A percentile compares a stretch with the other conserved stretches of the same genome.
Evolutionary conservation across 441 rosid genomes (phyloP).

Genomic region (Kokia cookei): DNA sequence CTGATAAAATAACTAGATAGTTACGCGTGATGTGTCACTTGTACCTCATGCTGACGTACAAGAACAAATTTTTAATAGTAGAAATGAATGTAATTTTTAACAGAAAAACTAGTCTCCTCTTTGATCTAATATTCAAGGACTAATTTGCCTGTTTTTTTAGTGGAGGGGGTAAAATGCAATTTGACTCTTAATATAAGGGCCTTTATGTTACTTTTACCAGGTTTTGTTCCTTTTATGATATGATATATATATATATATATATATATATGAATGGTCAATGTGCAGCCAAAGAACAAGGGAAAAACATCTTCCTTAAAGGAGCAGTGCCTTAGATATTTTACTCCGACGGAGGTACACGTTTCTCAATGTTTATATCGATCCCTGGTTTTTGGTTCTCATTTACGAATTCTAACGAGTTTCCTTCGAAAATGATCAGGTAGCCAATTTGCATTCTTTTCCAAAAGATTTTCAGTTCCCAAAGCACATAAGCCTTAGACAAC

Average conservation of each 20-base stretch:
- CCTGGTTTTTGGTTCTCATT: neutral
- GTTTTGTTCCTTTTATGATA: neutral
- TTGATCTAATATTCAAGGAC: too few species aligned
- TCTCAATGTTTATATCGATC: neutral
- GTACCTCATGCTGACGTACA: too few species aligned
- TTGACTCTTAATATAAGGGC: too few species aligned
- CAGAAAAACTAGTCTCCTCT: too few species aligned
- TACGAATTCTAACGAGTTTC: neutral
- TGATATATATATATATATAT: neutral
- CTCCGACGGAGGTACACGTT: constrained; percentile 71
- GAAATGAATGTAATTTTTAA: too few species aligned
- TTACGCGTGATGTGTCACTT: too few species aligned
- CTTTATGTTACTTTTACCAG: neutral
- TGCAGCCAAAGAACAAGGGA: constrained; percentile 57
- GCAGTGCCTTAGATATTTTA: constrained; percentile 82
- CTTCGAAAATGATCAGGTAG: constrained; percentile 48
- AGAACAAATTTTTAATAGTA: too few species aligned
- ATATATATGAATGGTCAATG: constrained; percentile 9
- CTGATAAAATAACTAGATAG: too few species aligned
- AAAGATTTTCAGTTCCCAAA: constrained; percentile 66
- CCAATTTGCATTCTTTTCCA: constrained; percentile 90
- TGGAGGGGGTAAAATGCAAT: too few species aligned
- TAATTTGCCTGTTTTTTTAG: too few species aligned
- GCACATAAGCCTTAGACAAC: constrained; percentile 62
- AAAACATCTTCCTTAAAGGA: constrained; percentile 55